Evolutionary conservation across 2,329 filamentous ascomycete species (phyloP), one percentile per base, ranked within the genome.

Genomic region (Talaromyces sp.): DNA sequence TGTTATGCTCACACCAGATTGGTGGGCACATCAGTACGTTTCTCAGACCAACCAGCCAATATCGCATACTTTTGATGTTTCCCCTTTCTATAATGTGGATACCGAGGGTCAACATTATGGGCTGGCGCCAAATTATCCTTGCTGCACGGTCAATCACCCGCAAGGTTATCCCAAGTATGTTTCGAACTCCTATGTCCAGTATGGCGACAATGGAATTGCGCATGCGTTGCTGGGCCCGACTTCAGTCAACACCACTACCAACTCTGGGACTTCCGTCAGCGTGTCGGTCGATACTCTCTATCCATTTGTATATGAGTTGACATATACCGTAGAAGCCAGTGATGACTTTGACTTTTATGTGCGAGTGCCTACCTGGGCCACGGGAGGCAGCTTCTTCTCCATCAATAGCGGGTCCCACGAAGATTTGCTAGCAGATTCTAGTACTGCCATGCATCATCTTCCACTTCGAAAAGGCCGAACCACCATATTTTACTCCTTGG

Each of bases 71-170:
- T 73, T 85, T 19, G 72, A 75, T 8, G 71, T 65, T 48, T 76
- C 74, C 8, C 82, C 80, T 0, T 86, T 84, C 71, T 85, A 75
- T 63, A 84, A 84, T 62, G 80, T 82, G 27, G 79, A 81, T 58
- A 73, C 71, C 5, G 71, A 72, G 33, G 79, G 79, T 2, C 78
- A 82, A 45, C 82, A 81, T 0, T 86, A 82, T 69, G 84, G 83
- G 1, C 73, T 85, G 14, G 83, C 85, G 64, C 82, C 82, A 2
- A 78, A 83, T 39, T 85, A 76, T 64, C 77, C 77, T 1, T 87
- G 84, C 72, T 87, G 85, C 68, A 85, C 84, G 1, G 85, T 87
- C 65, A 87, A 87, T 65, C 83, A 86, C 67, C 82, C 80, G 1
- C 84, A 86, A 68, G 85, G 82, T 9, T 85, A 82, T 66, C 84